Percentiles rank a stretch among this genome's conserved stretches.
These are phyloP conservation scores for Aspergillus campestris DNA, from an alignment of 495 filamentous ascomycete species.

Conservation along the genomic window DNA sequence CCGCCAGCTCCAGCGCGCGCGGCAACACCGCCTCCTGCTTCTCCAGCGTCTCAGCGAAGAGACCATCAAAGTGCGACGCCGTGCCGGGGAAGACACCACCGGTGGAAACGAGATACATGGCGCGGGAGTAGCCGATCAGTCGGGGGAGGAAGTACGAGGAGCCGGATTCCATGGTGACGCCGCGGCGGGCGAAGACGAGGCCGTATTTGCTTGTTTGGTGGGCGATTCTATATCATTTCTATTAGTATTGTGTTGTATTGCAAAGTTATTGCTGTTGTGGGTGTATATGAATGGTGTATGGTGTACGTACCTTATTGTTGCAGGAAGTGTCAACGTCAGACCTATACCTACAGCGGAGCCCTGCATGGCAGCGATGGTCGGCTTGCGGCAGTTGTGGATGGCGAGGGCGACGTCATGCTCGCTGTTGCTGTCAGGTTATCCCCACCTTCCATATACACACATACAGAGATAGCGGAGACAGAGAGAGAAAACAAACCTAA, in stretches of 20 bases:
- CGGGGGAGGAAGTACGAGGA: conserved; percentile 56
- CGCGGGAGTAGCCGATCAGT: conserved; percentile 47
- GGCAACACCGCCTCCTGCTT: conserved; percentile 42
- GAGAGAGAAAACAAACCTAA: conserved; percentile 27
- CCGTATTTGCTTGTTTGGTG: conserved; percentile 48
- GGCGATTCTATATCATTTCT: conserved; percentile 34
- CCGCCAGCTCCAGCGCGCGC: conserved; percentile 48
- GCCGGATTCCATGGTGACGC: conserved; percentile 54
- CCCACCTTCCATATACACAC: not conserved
- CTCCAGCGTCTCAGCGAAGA: conserved; percentile 49
- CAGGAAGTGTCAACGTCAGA: conserved; percentile 60
- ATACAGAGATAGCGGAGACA: conserved; percentile 19
- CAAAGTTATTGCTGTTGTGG: not conserved
- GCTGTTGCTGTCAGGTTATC: conserved; percentile 3
- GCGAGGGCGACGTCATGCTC: conserved; percentile 44
- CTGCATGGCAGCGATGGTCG: conserved; percentile 57
- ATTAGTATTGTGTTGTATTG: not conserved
- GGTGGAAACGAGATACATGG: conserved; percentile 43
- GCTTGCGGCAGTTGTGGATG: conserved; percentile 54
- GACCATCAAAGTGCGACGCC: conserved; percentile 31
- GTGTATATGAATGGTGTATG: not conserved
- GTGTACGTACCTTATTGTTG: conserved; percentile 36
- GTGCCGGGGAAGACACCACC: conserved; percentile 24
- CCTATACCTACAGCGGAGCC: conserved; percentile 59
- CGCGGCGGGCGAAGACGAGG: conserved; percentile 56